Conservation (phyloP, 2,329 filamentous ascomycete genomes). For the Colletotrichum phormii region DNA sequence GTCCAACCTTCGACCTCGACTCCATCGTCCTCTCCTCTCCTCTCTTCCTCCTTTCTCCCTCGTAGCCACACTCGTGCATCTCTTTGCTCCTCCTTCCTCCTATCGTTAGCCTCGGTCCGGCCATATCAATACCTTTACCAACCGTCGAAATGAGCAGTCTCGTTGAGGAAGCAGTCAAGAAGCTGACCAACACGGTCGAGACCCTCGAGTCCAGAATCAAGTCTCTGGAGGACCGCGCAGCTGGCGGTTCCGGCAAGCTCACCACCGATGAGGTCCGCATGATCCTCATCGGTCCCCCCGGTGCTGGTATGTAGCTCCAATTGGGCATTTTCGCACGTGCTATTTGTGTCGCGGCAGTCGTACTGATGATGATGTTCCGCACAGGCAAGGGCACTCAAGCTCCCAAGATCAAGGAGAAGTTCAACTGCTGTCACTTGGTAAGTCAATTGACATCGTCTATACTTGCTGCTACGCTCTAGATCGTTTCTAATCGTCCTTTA, state of each 20-base stretch:
- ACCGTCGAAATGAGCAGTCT: slow-evolving; percentile 78
- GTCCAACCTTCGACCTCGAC: slow-evolving; percentile 28
- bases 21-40: slow-evolving; percentile 12
- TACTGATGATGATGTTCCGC: slow-evolving; percentile 21
- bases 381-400: slow-evolving; percentile 99
- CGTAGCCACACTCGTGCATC: slow-evolving; percentile 27
- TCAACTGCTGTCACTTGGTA: slow-evolving; percentile 96
- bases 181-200: slow-evolving; percentile 85
- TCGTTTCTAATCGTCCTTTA: slow-evolving; percentile 35
- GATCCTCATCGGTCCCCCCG: slow-evolving; percentile 97
- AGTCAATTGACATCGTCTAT: slow-evolving; percentile 49
- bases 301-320: slow-evolving; percentile 79
- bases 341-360: not conserved
- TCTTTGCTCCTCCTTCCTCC: slow-evolving; percentile 31
- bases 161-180: slow-evolving; percentile 85
- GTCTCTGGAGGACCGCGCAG: slow-evolving; percentile 82
- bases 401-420: slow-evolving; percentile 98
- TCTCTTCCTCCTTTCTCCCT: slow-evolving; percentile 20
- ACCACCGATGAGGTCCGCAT: slow-evolving; percentile 83
- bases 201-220: slow-evolving; percentile 88
- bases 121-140: slow-evolving; percentile 40
- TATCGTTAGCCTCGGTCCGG: slow-evolving; percentile 38
- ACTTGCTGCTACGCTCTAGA: not conserved
- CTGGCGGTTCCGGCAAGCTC: slow-evolving; percentile 61
- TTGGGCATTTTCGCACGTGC: slow-evolving; percentile 15